phyloP scores from a whole-genome alignment of 2,329 filamentous ascomycete genomes.

The Penicillium psychrosexuale region DNA sequence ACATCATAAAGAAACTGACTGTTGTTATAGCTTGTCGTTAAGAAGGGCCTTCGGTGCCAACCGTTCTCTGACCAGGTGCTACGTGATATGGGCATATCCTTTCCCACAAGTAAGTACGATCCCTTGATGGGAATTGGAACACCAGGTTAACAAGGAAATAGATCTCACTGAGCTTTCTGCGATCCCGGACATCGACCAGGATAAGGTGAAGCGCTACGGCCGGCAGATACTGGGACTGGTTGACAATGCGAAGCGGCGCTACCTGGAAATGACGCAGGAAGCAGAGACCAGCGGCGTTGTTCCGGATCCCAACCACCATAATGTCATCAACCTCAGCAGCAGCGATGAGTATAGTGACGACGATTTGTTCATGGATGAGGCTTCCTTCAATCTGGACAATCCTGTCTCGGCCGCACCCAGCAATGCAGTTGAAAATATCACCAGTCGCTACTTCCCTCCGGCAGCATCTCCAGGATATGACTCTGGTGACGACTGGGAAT shows the following conservation, averaged over 20 bases:
- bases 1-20: slow-evolving; percentile 1
- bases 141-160: slow-evolving; percentile 21
- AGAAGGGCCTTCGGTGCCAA: slow-evolving; percentile 44
- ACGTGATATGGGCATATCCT: slow-evolving; percentile 49
- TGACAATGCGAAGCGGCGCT: slow-evolving; percentile 39
- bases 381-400: slow-evolving; percentile 25
- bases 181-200: slow-evolving; percentile 44
- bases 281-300: slow-evolving; percentile 49
- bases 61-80: slow-evolving; percentile 48
- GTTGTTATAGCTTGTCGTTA: slow-evolving; percentile 39
- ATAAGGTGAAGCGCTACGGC: slow-evolving; percentile 47
- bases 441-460: slow-evolving; percentile 36
- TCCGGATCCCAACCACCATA: slow-evolving; percentile 46
- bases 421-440: slow-evolving; percentile 22
- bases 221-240: slow-evolving; percentile 44
- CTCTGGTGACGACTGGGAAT: slow-evolving; percentile 23
- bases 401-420: slow-evolving; percentile 13
- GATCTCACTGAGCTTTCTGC: slow-evolving; percentile 39
- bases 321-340: slow-evolving; percentile 45
- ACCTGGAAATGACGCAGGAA: slow-evolving; percentile 45
- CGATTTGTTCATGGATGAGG: slow-evolving; percentile 32
- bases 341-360: slow-evolving; percentile 41
- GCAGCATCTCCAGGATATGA: slow-evolving; percentile 22
- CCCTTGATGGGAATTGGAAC: background rate
- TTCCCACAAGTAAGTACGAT: slow-evolving; percentile 39